Percentiles rank a stretch among this genome's conserved stretches.
Evolutionary conservation across 1,139 yeast genomes (phyloP).

Genomic region (Suhomyces chickasaworum): DNA sequence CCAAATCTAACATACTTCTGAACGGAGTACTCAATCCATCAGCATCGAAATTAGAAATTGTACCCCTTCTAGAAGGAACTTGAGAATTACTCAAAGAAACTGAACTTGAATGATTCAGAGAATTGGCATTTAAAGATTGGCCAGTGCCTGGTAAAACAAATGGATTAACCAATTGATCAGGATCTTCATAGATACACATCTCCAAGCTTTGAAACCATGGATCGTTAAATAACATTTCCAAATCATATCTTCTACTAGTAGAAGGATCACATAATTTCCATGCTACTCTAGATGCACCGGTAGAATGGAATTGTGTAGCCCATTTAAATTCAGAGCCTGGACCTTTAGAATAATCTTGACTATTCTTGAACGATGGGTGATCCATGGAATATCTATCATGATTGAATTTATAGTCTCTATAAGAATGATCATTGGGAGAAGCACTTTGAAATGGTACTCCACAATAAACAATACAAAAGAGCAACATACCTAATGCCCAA

Average conservation of each 20-base stretch:
- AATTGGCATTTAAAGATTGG: slow-evolving; percentile 11
- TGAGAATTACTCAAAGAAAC: slow-evolving; percentile 32
- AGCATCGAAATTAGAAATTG: slow-evolving; percentile 21
- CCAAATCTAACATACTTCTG: slow-evolving; percentile 46
- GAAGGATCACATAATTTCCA: slow-evolving; percentile 77
- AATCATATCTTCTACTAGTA: slow-evolving; percentile 51
- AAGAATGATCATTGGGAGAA: slow-evolving; percentile 51
- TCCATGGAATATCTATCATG: slow-evolving; percentile 52
- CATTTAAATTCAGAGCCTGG: slow-evolving; percentile 70
- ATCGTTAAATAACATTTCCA: slow-evolving; percentile 57
- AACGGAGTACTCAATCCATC: slow-evolving; percentile 29
- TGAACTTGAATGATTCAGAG: slow-evolving; percentile 15
- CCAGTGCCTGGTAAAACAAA: slow-evolving; percentile 35
- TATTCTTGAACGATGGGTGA: slow-evolving; percentile 57
- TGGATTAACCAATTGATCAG: slow-evolving; percentile 48
- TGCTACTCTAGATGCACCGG: slow-evolving; percentile 67
- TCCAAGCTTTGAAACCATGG: slow-evolving; percentile 65
- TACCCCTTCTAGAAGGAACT: slow-evolving; percentile 40
- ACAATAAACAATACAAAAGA: slow-evolving; percentile 61
- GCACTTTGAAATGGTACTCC: slow-evolving; percentile 65
- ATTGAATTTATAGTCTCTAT: slow-evolving; percentile 57
- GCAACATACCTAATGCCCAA: slow-evolving; percentile 71
- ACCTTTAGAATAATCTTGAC: slow-evolving; percentile 48
- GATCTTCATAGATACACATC: slow-evolving; percentile 60
- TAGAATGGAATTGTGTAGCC: slow-evolving; percentile 59